A percentile compares a stretch with the other conserved stretches of the same genome.
Conservation (phyloP, 106 monocot genomes). For the Agapanthus africanus region DNA sequence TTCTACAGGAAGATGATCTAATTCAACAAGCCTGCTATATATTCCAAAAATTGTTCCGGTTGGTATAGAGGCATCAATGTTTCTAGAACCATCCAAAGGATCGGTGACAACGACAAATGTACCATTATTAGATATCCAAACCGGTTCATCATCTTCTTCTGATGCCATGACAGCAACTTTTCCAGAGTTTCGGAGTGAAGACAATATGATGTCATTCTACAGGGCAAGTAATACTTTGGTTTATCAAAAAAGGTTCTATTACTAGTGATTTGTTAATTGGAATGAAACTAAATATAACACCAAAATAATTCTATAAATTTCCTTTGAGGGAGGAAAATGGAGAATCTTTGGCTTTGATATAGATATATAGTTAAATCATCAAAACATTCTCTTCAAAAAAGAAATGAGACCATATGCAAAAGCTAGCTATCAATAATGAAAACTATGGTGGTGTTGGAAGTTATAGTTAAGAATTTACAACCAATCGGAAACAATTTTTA, state of each 20-base stretch:
- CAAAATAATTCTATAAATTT: background rate
- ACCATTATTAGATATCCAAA: conserved; percentile 64
- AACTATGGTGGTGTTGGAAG: no score
- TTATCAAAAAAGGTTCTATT: background rate
- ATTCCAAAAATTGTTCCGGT: conserved; percentile 97
- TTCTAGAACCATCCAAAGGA: conserved; percentile 97
- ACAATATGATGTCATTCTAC: conserved; percentile 89
- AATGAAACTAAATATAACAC: background rate
- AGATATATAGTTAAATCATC: no score
- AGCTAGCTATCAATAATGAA: no score
- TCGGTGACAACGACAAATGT: conserved; percentile 89
- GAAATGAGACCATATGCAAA: no score
- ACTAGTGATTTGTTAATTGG: background rate
- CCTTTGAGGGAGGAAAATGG: background rate
- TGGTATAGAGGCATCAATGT: conserved; percentile 95
- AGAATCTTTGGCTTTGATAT: no score
- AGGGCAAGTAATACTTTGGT: background rate
- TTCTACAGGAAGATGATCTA: conserved; percentile 70
- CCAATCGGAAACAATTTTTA: no score
- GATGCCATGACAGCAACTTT: conserved; percentile 93
- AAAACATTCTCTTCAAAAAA: no score
- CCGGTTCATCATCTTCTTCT: conserved; percentile 76
- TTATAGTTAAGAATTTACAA: no score
- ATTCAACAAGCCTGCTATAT: conserved; percentile 68
- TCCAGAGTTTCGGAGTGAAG: conserved; percentile 61